Base-by-base conservation (phyloP, 345 rosid genomes). In the Camelina neglecta region DNA sequence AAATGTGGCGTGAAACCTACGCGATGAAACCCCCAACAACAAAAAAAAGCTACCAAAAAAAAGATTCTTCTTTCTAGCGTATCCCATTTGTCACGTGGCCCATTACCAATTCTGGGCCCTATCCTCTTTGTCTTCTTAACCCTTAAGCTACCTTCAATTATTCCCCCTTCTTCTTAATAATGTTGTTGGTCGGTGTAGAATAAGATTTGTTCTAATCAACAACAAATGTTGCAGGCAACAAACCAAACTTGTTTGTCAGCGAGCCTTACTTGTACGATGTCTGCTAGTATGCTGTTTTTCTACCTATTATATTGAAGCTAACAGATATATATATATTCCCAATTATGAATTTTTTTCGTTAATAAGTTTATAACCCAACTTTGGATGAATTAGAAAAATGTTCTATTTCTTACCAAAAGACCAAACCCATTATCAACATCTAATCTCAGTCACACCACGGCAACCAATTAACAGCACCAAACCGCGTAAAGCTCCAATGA, bases 1-100 rank as follows among this genome's bases (percentile, higher is more conserved):
- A 61, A 45, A 69, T 76, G 26, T 77, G 61, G 81, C 81, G 81
- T 77, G 81, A 77, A 77, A 77, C 72, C 76, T 77, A 77, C 81
- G 81, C 81, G 81, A 71, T 29, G 60, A 45, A 9, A 7, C 12
- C 39, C 39, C 13, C 38, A 35, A 35, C 8, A 35, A 35, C 7
- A 35, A 8, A 7, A 23, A 16, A 75, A 75, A 75, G 79, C 42
- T 66, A 50, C 68, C 62, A 4, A 29, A 4, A 29, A 49, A 63
- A 62, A 69, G 71, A 76, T 76, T 76, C 71, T 64, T 13, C 16
- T 33, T 61, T 48, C 68, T 47, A 63, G 36, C 72, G 50, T 64
- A 48, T 76, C 66, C 47, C 67, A 64, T 20, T 65, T 65, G 23
- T 71, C 80, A 77, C 72, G 75, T 71, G 80, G 75, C 75, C 80